These are phyloP conservation scores for Penicillium capsulatum DNA, from an alignment of 2,329 filamentous ascomycete species.

Conservation along the genomic window DNA sequence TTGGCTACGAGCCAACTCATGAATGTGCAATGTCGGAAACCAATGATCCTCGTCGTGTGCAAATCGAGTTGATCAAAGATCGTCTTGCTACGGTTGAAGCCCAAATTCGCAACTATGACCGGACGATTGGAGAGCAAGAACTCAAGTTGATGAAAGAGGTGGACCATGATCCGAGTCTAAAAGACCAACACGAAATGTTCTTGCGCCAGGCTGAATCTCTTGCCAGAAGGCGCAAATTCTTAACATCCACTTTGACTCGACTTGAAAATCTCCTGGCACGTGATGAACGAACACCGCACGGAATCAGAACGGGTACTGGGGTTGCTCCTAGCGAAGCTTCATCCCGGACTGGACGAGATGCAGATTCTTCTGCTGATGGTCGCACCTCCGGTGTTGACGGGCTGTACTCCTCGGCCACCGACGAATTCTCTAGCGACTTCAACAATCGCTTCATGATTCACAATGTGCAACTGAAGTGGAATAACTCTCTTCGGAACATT, in stretches of 20 bases:
- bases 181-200: conserved; percentile 48
- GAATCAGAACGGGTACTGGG: conserved; percentile 37
- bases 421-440: conserved; percentile 89
- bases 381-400: conserved; percentile 51
- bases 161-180: conserved; percentile 45
- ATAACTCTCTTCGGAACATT: conserved; percentile 91
- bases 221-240: conserved; percentile 55
- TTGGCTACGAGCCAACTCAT: conserved; percentile 90
- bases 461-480: conserved; percentile 98
- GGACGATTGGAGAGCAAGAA: conserved; percentile 71
- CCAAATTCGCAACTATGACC: conserved; percentile 72
- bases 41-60: conserved; percentile 82
- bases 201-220: conserved; percentile 56
- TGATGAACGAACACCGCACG: conserved; percentile 46
- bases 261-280: conserved; percentile 48
- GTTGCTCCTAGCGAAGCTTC: conserved; percentile 23
- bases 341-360: conserved; percentile 26
- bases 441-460: conserved; percentile 98
- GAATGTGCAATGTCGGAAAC: conserved; percentile 91
- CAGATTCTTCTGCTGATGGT: conserved; percentile 51
- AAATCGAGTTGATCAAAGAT: conserved; percentile 76
- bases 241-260: conserved; percentile 55
- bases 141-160: conserved; percentile 55
- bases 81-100: conserved; percentile 72
- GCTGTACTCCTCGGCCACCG: conserved; percentile 63